phyloP scores from a whole-genome alignment of 108 stramenopile species.

The Cyclotella atomus region DNA sequence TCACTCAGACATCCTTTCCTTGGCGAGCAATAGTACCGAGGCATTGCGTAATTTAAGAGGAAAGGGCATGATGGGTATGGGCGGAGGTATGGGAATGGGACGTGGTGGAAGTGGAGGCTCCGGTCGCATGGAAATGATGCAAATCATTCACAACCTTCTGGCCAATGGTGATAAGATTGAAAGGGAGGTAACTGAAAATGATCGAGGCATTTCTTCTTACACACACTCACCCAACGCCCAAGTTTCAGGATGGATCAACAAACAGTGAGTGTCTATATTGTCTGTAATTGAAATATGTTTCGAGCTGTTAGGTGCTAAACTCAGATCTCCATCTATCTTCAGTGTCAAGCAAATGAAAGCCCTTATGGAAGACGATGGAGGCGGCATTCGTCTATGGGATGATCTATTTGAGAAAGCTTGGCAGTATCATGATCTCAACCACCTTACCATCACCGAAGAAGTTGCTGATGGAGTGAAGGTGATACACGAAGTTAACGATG shows the following conservation, averaged over 20 bases:
- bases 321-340: no score
- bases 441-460: neutral
- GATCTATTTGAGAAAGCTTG: conserved; percentile 24
- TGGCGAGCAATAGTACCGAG: neutral
- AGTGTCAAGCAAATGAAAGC: conserved; percentile 17
- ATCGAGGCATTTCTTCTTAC: conserved; percentile 10
- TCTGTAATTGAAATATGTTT: no score
- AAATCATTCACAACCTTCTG: conserved; percentile 18
- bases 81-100: conserved; percentile 1
- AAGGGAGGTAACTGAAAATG: conserved; percentile 6
- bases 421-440: conserved; percentile 19
- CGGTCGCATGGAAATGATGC: neutral
- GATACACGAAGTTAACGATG: conserved; percentile 2
- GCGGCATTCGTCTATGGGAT: conserved; percentile 28
- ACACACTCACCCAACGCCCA: conserved; percentile 15
- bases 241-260: conserved; percentile 22
- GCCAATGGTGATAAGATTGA: conserved; percentile 4
- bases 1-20: neutral
- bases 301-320: no score
- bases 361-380: conserved; percentile 7
- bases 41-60: neutral
- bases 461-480: conserved; percentile 19
- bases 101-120: neutral
- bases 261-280: conserved; percentile 2
- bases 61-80: no score